These are phyloP conservation scores for Naegleria gruberi DNA, from an alignment of 208 protist species.

Conservation along the genomic window DNA sequence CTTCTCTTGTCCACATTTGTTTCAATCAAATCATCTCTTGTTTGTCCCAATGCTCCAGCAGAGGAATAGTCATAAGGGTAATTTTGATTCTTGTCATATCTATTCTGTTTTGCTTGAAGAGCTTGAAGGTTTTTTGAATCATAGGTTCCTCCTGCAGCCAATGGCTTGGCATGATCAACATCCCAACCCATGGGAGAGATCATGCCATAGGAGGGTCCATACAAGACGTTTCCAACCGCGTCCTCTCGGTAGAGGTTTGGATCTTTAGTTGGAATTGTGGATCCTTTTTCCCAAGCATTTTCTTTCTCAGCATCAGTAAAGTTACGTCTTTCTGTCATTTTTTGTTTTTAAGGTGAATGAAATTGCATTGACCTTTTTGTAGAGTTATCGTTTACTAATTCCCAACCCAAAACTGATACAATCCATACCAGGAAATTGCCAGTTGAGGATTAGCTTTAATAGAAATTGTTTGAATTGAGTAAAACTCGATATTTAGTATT, in stretches of 20 bases:
- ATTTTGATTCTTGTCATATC: neutral
- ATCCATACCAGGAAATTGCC: no score
- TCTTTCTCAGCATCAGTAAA: neutral
- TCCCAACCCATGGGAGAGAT: neutral
- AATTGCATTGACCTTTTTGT: no score
- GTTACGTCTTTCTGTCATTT: neutral
- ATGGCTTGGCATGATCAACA: neutral
- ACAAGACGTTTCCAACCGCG: neutral
- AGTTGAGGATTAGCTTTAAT: no score
- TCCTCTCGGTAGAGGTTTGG: neutral
- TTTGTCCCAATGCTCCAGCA: neutral
- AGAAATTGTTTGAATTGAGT: no score
- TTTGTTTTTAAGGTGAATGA: no score
- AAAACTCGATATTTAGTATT: no score
- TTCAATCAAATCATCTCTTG: neutral
- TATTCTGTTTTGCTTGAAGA: neutral
- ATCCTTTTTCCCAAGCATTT: neutral
- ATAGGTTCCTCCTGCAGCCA: neutral
- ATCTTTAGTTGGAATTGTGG: neutral
- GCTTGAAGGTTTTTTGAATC: neutral
- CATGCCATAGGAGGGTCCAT: neutral
- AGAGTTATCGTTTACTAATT: no score
- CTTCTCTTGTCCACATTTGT: neutral
- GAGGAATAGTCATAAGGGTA: neutral
- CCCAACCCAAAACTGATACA: no score